A percentile compares a stretch with the other conserved stretches of the same genome.
phyloP scores from a whole-genome alignment of 2,329 filamentous ascomycete species.

The Aureobasidium leucospermi region DNA sequence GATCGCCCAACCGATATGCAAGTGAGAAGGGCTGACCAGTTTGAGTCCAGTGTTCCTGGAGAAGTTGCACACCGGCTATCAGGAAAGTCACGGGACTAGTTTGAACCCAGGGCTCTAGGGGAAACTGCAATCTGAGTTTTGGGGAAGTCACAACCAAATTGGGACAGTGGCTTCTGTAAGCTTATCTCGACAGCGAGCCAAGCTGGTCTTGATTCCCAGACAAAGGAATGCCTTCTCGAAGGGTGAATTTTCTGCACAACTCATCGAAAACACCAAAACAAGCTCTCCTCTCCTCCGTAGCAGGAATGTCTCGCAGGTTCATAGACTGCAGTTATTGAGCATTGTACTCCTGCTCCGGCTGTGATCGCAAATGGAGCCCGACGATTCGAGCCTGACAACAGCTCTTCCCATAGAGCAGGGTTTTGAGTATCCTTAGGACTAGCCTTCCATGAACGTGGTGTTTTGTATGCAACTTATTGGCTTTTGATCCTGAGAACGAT shows the following conservation, averaged over 20 bases:
- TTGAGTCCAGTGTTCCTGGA: constrained; percentile 8
- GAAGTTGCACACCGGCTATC: neutral
- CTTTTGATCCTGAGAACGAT: too few relatives aligned
- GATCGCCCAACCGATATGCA: neutral
- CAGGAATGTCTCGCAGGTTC: neutral
- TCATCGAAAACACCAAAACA: neutral
- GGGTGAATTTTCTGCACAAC: neutral
- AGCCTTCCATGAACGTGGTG: too few relatives aligned
- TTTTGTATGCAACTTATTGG: too few relatives aligned
- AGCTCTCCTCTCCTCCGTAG: neutral
- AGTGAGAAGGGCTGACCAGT: constrained; percentile 1
- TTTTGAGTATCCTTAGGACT: too few relatives aligned
- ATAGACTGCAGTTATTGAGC: too few relatives aligned
- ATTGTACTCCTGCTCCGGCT: too few relatives aligned
- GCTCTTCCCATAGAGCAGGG: too few relatives aligned
- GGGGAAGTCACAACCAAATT: constrained; percentile 4
- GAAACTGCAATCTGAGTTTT: neutral
- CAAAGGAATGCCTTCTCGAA: neutral
- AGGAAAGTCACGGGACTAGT: neutral
- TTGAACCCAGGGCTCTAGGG: neutral
- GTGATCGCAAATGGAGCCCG: too few relatives aligned
- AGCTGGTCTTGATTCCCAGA: neutral
- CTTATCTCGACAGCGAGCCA: constrained; percentile 6
- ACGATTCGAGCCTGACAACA: too few relatives aligned
- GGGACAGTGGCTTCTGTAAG: neutral